Evolutionary conservation across 768 basidiomycete species (phyloP), one percentile per base, ranked within the genome.

Genomic region (Xerocomellus dryophilus): DNA sequence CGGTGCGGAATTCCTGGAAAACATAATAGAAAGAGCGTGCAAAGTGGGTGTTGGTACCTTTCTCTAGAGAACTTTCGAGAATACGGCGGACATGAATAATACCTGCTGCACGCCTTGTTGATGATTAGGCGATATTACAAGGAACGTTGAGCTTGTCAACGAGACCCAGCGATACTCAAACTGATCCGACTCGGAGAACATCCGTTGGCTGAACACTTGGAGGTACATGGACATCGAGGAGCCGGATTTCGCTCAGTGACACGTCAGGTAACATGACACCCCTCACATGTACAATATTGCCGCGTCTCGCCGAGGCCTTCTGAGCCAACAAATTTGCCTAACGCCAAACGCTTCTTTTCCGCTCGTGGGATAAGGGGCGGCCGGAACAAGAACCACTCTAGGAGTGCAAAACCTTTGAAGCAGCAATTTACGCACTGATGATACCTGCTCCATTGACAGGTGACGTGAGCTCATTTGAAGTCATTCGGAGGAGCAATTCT

Each of bases 71-170:
- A 7, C 39, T 23, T 41, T 63, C 57, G 55, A 48, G 47, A 58
- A 60, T 51, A 60, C 31, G 56, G 56, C 67, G 67, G 67, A 68
- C 61, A 68, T 68, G 67, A 68, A 61, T 46, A 56, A 57, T 43
- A 50, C 60, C 53, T 27, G 49, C 47, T 54, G 50, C 61, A 68
- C 56, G 47, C 61, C 51, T 55, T 53, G 49, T 43, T 18, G 27
- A 57, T 18, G 43, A 44, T 62, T 67, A 66, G 61, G 63, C 64
- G 66, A 66, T 50, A 65, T 66, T 58, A 10, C 56, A 18, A 46
- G 51, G 52, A 67, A 63, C 56, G 54, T 54, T 50, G 48, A 40
- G 29, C 47, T 53, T 36, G 39, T 40, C 60, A 23, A 20, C 34
- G 43, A 52, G 58, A 50, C 47, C 43, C 45, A 47, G 58, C 35